These are phyloP conservation scores for Russula sp. DNA, from an alignment of 768 basidiomycete species.

Conservation along the genomic window DNA sequence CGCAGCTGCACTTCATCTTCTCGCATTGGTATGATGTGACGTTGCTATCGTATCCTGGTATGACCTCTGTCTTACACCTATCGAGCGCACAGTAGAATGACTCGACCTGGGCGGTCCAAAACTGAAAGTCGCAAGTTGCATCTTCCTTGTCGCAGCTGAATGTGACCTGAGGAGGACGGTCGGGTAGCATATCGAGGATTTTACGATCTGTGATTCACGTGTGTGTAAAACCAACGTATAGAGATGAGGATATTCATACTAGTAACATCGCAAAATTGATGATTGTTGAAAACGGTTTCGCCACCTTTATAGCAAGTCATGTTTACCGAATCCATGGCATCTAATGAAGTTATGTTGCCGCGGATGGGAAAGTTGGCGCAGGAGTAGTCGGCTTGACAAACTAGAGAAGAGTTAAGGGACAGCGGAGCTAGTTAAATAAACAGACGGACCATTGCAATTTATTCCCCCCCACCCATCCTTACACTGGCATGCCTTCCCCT, in stretches of 20 bases:
- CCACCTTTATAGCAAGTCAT: constrained; percentile 97
- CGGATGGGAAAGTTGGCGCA: constrained; percentile 76
- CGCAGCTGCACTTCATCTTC: constrained; percentile 83
- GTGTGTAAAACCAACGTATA: constrained; percentile 5
- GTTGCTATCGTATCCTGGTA: constrained; percentile 61
- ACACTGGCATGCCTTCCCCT: constrained; percentile 77
- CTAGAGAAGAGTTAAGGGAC: constrained; percentile 42
- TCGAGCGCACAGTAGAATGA: constrained; percentile 93
- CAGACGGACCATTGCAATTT: constrained; percentile 86
- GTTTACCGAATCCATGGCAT: constrained; percentile 46
- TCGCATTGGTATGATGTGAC: constrained; percentile 76
- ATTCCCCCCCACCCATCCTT: constrained; percentile 94
- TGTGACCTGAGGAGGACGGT: constrained; percentile 90
- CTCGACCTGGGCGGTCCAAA: constrained; percentile 94
- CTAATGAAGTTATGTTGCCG: constrained; percentile 41
- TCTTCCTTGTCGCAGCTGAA: constrained; percentile 77
- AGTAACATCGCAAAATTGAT: constrained; percentile 98
- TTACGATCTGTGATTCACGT: constrained; percentile 67
- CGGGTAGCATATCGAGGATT: constrained; percentile 91
- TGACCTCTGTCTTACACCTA: constrained; percentile 52
- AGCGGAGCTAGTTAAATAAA: not conserved
- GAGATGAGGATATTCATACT: constrained; percentile 52
- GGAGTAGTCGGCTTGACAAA: constrained; percentile 79
- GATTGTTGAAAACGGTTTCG: constrained; percentile 89
- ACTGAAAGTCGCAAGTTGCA: constrained; percentile 86